Evolutionary conservation across 2,329 filamentous ascomycete species (phyloP).

Genomic region (Tolypocladium pustulatum): DNA sequence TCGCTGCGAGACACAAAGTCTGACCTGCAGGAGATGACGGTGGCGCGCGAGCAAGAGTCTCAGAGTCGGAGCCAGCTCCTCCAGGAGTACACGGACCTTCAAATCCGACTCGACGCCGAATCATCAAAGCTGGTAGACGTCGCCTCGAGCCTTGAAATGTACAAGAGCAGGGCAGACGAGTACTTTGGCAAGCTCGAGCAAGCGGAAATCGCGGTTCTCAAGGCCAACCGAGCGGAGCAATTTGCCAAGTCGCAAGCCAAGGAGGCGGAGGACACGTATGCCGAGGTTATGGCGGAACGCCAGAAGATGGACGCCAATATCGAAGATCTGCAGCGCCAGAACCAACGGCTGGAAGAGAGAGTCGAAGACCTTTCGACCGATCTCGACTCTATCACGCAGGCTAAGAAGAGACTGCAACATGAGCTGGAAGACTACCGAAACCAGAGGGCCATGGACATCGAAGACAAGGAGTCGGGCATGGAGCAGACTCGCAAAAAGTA

Average conservation of each 20-base stretch:
- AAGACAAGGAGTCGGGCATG: constrained; percentile 92
- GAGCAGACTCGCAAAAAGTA: constrained; percentile 98
- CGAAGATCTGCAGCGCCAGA: constrained; percentile 82
- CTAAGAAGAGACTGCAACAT: constrained; percentile 90
- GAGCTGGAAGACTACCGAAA: constrained; percentile 96
- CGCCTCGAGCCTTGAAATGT: constrained; percentile 71
- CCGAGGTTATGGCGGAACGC: constrained; percentile 81
- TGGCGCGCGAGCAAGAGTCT: constrained; percentile 75
- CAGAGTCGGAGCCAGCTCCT: constrained; percentile 81
- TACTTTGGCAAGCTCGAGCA: constrained; percentile 97
- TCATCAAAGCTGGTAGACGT: constrained; percentile 77
- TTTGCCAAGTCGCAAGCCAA: constrained; percentile 84
- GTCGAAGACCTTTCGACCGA: constrained; percentile 88
- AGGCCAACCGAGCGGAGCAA: constrained; percentile 82
- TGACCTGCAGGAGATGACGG: constrained; percentile 70
- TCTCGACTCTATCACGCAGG: constrained; percentile 71
- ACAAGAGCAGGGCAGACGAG: constrained; percentile 87
- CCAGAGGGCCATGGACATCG: constrained; percentile 89
- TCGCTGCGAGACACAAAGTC: constrained; percentile 76
- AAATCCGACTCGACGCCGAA: constrained; percentile 86
- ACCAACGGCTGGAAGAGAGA: constrained; percentile 81
- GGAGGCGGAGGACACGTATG: constrained; percentile 86
- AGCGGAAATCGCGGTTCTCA: constrained; percentile 89
- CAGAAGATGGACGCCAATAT: constrained; percentile 81
- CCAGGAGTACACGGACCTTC: constrained; percentile 85